phyloP scores from a whole-genome alignment of 768 basidiomycete genomes.

The Suillus variegatus region DNA sequence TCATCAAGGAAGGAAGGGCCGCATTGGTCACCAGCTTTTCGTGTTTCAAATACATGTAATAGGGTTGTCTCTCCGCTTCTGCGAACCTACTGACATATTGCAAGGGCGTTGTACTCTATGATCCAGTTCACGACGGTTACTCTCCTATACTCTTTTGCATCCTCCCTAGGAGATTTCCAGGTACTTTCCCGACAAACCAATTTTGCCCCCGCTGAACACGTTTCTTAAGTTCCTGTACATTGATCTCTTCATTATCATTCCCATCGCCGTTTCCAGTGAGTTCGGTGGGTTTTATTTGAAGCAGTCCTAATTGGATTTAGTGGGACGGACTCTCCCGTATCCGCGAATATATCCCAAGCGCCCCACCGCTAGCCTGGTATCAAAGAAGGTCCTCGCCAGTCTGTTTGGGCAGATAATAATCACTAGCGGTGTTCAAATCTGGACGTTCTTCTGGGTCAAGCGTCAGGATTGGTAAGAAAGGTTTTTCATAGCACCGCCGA shows the following conservation, averaged over 20 bases:
- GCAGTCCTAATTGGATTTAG: conserved; percentile 41
- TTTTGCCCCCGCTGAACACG: conserved; percentile 1
- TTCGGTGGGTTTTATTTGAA: conserved; percentile 10
- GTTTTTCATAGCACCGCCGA: conserved; percentile 1
- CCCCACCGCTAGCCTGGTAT: conserved; percentile 94
- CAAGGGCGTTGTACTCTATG: conserved; percentile 95
- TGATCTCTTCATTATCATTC: conserved; percentile 97
- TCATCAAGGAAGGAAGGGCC: conserved; percentile 95
- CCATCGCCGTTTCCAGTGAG: conserved; percentile 94
- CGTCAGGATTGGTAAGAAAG: conserved; percentile 71
- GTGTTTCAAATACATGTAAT: conserved; percentile 98
- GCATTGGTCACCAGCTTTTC: conserved; percentile 98
- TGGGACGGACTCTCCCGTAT: conserved; percentile 94
- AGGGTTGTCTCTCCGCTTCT: conserved; percentile 31
- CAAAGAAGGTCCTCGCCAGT: conserved; percentile 91
- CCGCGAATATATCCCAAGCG: conserved; percentile 84
- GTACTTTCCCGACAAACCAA: conserved; percentile 38
- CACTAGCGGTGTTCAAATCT: conserved; percentile 79
- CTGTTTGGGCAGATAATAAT: conserved; percentile 92
- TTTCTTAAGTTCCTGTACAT: conserved; percentile 86
- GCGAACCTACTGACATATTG: conserved; percentile 14
- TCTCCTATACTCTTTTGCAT: conserved; percentile 93
- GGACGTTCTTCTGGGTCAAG: conserved; percentile 90
- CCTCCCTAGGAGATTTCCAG: conserved; percentile 95
- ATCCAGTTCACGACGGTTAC: conserved; percentile 99